phyloP scores from a whole-genome alignment of 2,329 filamentous ascomycete species.

The Curvularia spicifera region DNA sequence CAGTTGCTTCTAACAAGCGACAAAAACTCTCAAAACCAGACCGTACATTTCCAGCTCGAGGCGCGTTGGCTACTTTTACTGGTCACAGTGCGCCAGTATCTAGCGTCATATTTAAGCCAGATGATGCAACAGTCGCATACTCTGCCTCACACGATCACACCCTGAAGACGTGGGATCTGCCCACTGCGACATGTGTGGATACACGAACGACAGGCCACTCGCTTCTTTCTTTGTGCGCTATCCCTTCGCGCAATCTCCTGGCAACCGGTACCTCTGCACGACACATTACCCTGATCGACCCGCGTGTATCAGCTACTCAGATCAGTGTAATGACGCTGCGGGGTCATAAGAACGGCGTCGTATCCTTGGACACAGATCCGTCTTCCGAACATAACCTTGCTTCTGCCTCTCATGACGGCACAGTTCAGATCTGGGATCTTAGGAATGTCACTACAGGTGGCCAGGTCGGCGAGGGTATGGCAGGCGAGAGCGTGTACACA shows the following conservation, averaged over 20 bases:
- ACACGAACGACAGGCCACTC: conserved; percentile 84
- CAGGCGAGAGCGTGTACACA: conserved; percentile 75
- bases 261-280: conserved; percentile 82
- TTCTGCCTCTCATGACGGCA: conserved; percentile 90
- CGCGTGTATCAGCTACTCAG: conserved; percentile 75
- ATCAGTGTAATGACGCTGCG: conserved; percentile 89
- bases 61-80: conserved; percentile 75
- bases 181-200: conserved; percentile 78
- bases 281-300: conserved; percentile 92
- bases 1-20: conserved; percentile 71
- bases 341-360: conserved; percentile 80
- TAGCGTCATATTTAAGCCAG: conserved; percentile 81
- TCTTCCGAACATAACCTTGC: conserved; percentile 82
- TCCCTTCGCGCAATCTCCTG: conserved; percentile 69
- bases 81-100: conserved; percentile 78
- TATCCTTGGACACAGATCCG: conserved; percentile 64
- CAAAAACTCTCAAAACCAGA: conserved; percentile 70
- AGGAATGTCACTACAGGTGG: conserved; percentile 69
- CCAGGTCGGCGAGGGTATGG: conserved; percentile 57
- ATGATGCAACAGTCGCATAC: conserved; percentile 88
- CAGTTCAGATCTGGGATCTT: conserved; percentile 92
- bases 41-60: conserved; percentile 72
- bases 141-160: conserved; percentile 91
- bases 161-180: conserved; percentile 87
- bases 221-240: conserved; percentile 76